phyloP scores from a whole-genome alignment of 192 early-diverging fungal species.

The Chytriomyces sp. region DNA sequence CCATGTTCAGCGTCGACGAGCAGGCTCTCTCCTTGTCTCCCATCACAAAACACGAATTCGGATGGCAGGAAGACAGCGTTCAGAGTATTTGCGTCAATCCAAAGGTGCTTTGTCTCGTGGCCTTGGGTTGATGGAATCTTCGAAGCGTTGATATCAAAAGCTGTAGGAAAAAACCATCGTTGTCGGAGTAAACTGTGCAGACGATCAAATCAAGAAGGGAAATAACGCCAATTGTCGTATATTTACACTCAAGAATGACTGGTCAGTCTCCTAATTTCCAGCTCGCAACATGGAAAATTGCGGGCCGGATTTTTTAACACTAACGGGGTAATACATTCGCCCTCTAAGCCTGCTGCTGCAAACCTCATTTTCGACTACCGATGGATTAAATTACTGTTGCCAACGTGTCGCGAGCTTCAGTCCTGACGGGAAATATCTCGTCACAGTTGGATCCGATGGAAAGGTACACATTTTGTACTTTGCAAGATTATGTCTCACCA shows the following conservation, averaged over 20 bases:
- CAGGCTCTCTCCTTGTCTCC: constrained; percentile 34
- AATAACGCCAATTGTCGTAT: constrained; percentile 78
- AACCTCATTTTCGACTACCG: constrained; percentile 19
- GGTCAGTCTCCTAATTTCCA: constrained; percentile 30
- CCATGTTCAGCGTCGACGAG: constrained; percentile 42
- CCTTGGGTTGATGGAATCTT: background rate
- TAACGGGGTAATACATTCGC: background rate
- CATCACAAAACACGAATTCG: constrained; percentile 40
- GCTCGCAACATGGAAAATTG: too few relatives aligned
- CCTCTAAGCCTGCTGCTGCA: constrained; percentile 18
- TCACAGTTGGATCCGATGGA: constrained; percentile 73
- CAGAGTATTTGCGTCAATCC: constrained; percentile 81
- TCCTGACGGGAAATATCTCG: constrained; percentile 64
- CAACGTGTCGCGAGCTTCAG: constrained; percentile 68
- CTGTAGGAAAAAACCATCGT: constrained; percentile 59
- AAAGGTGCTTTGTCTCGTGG: constrained; percentile 50
- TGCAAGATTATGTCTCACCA: background rate
- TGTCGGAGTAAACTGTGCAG: constrained; percentile 73
- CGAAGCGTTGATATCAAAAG: background rate
- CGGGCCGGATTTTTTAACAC: background rate
- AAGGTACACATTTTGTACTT: constrained; percentile 49
- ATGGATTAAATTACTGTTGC: constrained; percentile 3
- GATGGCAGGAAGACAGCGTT: constrained; percentile 77
- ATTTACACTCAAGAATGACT: constrained; percentile 64
- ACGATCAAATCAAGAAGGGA: constrained; percentile 65